Conservation (phyloP, 2,329 filamentous ascomycete species). For the Fusarium verticillioides region DNA sequence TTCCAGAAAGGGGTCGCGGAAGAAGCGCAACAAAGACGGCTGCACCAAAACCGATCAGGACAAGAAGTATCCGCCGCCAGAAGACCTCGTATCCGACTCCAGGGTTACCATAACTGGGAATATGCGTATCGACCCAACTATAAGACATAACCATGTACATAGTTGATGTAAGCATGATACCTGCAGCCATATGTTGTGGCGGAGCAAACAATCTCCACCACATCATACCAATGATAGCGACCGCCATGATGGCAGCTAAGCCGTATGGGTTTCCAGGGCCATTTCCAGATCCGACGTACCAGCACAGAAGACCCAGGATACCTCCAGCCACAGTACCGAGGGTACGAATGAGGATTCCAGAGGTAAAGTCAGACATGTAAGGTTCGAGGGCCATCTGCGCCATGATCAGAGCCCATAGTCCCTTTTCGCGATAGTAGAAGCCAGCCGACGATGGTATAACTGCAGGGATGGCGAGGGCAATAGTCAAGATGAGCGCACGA, state of each 20-base stretch:
- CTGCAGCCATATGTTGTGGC: constrained; percentile 27
- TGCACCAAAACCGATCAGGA: constrained; percentile 13
- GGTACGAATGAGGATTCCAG: constrained; percentile 27
- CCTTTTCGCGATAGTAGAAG: constrained; percentile 37
- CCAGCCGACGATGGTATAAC: constrained; percentile 18
- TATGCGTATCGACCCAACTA: constrained; percentile 37
- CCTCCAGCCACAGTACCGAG: constrained; percentile 13
- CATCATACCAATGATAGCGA: constrained; percentile 32
- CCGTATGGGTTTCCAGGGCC: constrained; percentile 28
- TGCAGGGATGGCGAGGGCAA: constrained; percentile 8
- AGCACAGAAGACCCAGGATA: constrained; percentile 13
- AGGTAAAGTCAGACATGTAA: constrained; percentile 32
- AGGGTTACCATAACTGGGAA: constrained; percentile 25
- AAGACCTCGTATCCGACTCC: constrained; percentile 17
- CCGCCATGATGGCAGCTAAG: constrained; percentile 30
- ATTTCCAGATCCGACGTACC: constrained; percentile 11
- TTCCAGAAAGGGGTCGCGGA: constrained; percentile 4
- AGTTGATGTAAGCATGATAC: constrained; percentile 36
- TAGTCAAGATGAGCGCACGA: constrained; percentile 2
- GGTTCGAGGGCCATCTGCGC: constrained; percentile 32
- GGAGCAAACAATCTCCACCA: constrained; percentile 37
- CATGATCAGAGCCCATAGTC: constrained; percentile 39
- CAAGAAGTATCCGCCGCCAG: constrained; percentile 18
- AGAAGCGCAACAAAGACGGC: constrained; percentile 13
- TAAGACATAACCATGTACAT: constrained; percentile 35